Evolutionary conservation across 1,284 basidiomycete genomes (phyloP).

Genomic region (Heterobasidion occidentale): DNA sequence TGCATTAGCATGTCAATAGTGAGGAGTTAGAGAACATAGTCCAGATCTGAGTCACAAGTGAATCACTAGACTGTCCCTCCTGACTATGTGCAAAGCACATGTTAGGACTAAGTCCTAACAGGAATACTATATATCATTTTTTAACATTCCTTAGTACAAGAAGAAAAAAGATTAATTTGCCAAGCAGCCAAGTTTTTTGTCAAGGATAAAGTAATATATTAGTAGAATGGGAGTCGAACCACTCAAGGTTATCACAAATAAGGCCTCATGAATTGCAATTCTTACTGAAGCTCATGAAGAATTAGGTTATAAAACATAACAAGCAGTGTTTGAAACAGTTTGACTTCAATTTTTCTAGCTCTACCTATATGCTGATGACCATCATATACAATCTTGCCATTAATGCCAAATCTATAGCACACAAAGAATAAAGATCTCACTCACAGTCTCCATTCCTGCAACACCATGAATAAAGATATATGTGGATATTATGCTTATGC

Average conservation of each 20-base stretch:
- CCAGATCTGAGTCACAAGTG: too few relatives aligned
- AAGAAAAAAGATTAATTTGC: conserved; percentile 5
- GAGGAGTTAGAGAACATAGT: too few relatives aligned
- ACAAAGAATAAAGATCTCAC: neutral
- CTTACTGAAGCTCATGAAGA: conserved; percentile 14
- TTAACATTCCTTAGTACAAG: neutral
- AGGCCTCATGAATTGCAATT: neutral
- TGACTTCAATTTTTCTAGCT: conserved; percentile 25
- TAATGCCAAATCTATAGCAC: conserved; percentile 2
- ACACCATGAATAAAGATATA: neutral
- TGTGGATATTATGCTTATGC: conserved; percentile 2
- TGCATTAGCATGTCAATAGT: too few relatives aligned
- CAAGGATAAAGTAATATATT: conserved; percentile 2
- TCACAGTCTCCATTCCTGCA: neutral
- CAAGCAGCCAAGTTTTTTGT: conserved; percentile 9
- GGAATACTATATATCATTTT: too few relatives aligned
- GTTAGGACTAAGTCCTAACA: too few relatives aligned
- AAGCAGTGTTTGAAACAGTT: conserved; percentile 15
- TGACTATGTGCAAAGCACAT: too few relatives aligned
- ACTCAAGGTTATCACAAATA: conserved; percentile 12
- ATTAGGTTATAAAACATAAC: conserved; percentile 19
- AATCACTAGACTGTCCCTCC: too few relatives aligned
- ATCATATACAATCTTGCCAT: conserved; percentile 3
- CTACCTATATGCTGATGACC: conserved; percentile 12
- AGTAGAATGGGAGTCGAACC: neutral